These are phyloP conservation scores for Penicillium janthinellum DNA, from an alignment of 2,329 filamentous ascomycete genomes.

Conservation along the genomic window DNA sequence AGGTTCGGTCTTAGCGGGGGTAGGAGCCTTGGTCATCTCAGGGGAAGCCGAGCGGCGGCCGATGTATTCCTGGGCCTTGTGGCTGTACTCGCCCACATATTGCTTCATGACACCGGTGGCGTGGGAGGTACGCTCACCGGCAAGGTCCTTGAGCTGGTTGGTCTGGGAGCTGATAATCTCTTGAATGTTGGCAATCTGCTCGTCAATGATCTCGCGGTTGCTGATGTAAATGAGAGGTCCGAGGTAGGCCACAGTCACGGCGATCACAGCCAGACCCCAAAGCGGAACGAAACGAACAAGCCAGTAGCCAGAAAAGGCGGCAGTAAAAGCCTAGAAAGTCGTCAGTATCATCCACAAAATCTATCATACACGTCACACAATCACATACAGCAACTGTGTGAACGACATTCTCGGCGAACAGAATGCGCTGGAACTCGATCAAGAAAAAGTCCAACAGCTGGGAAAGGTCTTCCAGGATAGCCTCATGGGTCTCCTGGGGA, in stretches of 20 bases:
- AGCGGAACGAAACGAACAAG: conserved; percentile 67
- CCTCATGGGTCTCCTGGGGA: conserved; percentile 64
- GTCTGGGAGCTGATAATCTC: conserved; percentile 60
- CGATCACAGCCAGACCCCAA: conserved; percentile 64
- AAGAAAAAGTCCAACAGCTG: conserved; percentile 69
- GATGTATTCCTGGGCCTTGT: conserved; percentile 61
- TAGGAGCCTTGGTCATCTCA: conserved; percentile 33
- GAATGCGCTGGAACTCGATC: conserved; percentile 66
- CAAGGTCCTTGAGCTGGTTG: conserved; percentile 61
- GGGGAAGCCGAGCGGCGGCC: conserved; percentile 42
- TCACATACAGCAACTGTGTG: conserved; percentile 60
- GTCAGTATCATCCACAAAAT: conserved; percentile 7
- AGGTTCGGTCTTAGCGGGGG: conserved; percentile 21
- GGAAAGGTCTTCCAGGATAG: conserved; percentile 62
- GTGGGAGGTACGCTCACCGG: conserved; percentile 61
- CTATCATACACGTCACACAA: not conserved
- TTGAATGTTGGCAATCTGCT: conserved; percentile 58
- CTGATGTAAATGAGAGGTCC: conserved; percentile 64
- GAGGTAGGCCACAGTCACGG: conserved; percentile 59
- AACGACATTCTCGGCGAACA: conserved; percentile 67
- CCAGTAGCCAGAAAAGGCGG: conserved; percentile 63
- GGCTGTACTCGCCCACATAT: conserved; percentile 62
- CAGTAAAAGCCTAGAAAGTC: conserved; percentile 56
- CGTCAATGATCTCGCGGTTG: conserved; percentile 66
- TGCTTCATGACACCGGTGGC: conserved; percentile 60